phyloP scores from a whole-genome alignment of 1,284 basidiomycete species.

The Vanrija pseudolonga region DNA sequence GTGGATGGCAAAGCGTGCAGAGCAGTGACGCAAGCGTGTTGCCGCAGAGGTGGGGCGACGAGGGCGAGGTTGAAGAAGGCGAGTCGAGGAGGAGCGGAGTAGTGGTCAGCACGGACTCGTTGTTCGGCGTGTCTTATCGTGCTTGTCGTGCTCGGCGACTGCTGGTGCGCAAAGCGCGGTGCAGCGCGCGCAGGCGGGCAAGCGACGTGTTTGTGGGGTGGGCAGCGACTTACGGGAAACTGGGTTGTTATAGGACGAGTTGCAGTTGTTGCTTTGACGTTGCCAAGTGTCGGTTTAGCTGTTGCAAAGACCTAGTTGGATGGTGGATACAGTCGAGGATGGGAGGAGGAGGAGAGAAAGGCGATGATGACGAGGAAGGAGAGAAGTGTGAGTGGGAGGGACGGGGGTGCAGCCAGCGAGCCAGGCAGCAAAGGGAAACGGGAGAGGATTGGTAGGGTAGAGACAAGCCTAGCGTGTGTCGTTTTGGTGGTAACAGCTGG shows the following conservation, averaged over 20 bases:
- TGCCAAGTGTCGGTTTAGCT: background rate
- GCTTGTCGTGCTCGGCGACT: no score
- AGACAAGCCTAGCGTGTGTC: no score
- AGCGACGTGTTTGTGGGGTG: background rate
- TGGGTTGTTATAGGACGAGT: background rate
- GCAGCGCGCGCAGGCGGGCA: background rate
- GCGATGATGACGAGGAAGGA: background rate
- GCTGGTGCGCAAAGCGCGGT: background rate
- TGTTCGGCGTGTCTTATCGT: no score
- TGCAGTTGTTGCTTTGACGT: background rate
- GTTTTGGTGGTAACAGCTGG: background rate
- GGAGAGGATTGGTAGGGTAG: no score
- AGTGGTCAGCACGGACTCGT: no score
- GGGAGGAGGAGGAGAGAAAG: background rate
- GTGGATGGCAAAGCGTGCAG: no score
- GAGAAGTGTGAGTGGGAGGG: background rate
- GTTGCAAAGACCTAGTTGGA: background rate
- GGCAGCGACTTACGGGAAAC: background rate
- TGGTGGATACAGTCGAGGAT: background rate
- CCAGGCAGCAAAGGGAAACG: background rate
- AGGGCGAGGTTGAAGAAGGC: background rate
- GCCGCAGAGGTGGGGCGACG: background rate
- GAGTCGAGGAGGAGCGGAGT: no score
- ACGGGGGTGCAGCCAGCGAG: background rate
- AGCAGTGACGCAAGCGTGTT: no score